Base-by-base conservation (phyloP, 768 basidiomycete genomes). In the Rhodotorula sphaerocarpa region DNA sequence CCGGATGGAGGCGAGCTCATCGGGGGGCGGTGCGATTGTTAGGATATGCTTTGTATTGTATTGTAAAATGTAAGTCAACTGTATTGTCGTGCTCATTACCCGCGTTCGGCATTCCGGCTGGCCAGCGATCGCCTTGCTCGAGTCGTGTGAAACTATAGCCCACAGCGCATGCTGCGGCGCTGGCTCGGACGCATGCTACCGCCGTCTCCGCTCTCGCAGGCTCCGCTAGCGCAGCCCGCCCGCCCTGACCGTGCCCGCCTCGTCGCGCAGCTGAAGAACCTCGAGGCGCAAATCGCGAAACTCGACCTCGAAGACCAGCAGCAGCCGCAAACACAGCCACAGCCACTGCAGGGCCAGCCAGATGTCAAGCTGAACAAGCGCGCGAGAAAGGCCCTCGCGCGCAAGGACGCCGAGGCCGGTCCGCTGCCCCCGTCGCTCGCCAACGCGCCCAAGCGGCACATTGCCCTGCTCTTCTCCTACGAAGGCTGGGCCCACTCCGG, bases 401-500 rank as follows among this genome's bases (percentile, higher is more conserved):
- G 14, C 12, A 25, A 42, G 21, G 45, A 16, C n/a, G n/a, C n/a
- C 4, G 48, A 23, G 9, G 33, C 46, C 27, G 59, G 60, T 1
- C 67, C 67, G 0, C 54, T 69, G 1, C 67, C 67, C 4, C 53
- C 67, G 1, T 42, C 67, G 1, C 64, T 69, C 42, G 68, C 68
- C 11, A 44, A 43, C n/a, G 61, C 60, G 0, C 82, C 88, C 11
- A 79, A 80, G 42, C 86, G 88, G 55, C 96, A 96, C 77, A 90
- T 99, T 64, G 95, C 95, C 2, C 79, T 99, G 56, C 86, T 88
- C 72, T 89, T 97, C 73, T 86, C 61, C 60, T 99, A 96, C 72
- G 83, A 88, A 47, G 93, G 93, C 20, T 87, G 85, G 83, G 86
- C 88, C 31, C 96, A 93, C 73, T 84, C 85, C 58, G 95, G 93